Evolutionary conservation across 371 early-diverging fungal genomes (phyloP), one percentile per base, ranked within the genome.

Genomic region (Entomophthora muscae): DNA sequence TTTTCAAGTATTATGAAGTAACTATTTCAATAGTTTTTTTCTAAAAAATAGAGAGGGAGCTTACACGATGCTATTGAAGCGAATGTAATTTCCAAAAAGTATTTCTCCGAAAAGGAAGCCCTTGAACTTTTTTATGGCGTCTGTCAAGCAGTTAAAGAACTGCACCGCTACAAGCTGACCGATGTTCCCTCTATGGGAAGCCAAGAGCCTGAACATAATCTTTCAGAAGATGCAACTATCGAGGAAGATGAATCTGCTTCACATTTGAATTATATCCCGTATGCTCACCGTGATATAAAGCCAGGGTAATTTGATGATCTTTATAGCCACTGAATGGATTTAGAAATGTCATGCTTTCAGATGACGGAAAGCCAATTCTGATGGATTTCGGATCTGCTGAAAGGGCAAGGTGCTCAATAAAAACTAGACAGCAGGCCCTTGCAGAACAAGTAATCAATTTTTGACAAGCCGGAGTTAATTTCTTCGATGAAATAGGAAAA

Each of bases 221-320:
- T 17, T 42, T 42, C 42, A 10, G 42, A 42, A 42, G 17, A 42
- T 17, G 5, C 42, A 42, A 17, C 42, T 42, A 42, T 17, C 17
- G 17, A 42, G 28, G 32, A 42, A 10, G 42, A 42, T 42, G 42
- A 17, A 17, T 42, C 42, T 42, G 5, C 42, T 42, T 17, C 42
- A 42, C 10, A 42, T 42, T 42, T 52, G 51, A 66, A 67, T 30
- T 75, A 72, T 24, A 67, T 71, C 1, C 78, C 82, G 1, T 86
- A 79, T 73, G 85, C 83, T 27, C 89, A 89, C 68, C 73, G 89
- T 27, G 89, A 89, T 66, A 85, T 89, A 63, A 89, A 89, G 67
- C 87, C 85, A n/a, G 87, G 77, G 75, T 82, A 79, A 29, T 27
- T 22, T 52, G 1, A 58, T 64, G 12, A n/a, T 42, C 17, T 29